These are phyloP conservation scores for Sequoiadendron giganteum DNA, from an alignment of 75 land plant species.

Conservation along the genomic window DNA sequence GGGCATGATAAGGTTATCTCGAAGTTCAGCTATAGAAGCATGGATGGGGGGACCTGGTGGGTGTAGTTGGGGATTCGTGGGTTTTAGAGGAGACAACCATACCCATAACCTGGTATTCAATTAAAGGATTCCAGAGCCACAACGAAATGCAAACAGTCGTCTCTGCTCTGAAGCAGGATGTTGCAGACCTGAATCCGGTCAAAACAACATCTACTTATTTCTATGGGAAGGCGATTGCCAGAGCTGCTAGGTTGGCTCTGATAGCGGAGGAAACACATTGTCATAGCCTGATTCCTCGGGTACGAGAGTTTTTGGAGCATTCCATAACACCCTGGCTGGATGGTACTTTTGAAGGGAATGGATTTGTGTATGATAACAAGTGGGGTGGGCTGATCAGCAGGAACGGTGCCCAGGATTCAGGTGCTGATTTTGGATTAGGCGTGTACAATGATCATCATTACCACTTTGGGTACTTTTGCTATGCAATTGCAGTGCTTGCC, in stretches of 20 bases:
- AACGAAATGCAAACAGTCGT: not conserved
- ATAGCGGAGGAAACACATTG: constrained; percentile 22
- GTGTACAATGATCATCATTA: constrained; percentile 31
- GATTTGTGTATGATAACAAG: constrained; percentile 16
- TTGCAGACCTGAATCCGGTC: constrained; percentile 2
- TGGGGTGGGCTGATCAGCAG: constrained; percentile 28
- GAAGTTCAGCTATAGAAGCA: constrained; percentile 13
- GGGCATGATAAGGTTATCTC: not conserved
- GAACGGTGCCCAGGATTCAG: not conserved
- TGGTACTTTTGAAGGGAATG: constrained; percentile 21
- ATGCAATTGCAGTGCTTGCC: constrained; percentile 38
- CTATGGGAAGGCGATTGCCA: constrained; percentile 30
- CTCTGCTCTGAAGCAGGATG: constrained; percentile 24
- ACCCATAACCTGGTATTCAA: constrained; percentile 22
- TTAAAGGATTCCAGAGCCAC: constrained; percentile 1
- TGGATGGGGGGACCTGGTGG: constrained; percentile 37
- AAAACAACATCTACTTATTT: constrained; percentile 20
- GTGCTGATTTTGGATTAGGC: constrained; percentile 28
- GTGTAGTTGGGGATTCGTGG: constrained; percentile 31
- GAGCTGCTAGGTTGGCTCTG: constrained; percentile 28
- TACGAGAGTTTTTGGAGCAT: constrained; percentile 11
- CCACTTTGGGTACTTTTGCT: constrained; percentile 32
- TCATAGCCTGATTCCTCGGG: not conserved
- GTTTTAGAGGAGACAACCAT: constrained; percentile 9
- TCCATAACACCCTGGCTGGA: constrained; percentile 32